A percentile compares a stretch with the other conserved stretches of the same genome.
These are phyloP conservation scores for Acrocalymma vagum DNA, from an alignment of 2,329 filamentous ascomycete genomes.

Conservation along the genomic window DNA sequence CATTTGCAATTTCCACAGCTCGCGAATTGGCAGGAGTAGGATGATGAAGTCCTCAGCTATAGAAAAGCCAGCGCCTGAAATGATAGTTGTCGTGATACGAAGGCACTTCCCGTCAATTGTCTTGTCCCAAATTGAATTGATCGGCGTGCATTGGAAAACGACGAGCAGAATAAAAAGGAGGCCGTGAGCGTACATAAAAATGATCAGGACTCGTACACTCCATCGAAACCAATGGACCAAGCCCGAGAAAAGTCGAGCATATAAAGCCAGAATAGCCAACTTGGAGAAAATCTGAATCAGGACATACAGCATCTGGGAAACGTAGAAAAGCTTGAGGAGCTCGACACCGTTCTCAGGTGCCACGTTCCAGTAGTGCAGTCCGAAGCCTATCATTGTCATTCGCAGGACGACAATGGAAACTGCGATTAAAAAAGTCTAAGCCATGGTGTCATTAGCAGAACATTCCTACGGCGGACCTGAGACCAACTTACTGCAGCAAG, in stretches of 20 bases:
- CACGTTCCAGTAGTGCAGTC: slow-evolving; percentile 23
- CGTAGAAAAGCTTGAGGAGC: slow-evolving; percentile 22
- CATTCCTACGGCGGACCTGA: not conserved
- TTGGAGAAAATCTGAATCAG: slow-evolving; percentile 22
- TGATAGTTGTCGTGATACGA: slow-evolving; percentile 15
- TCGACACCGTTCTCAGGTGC: slow-evolving; percentile 8
- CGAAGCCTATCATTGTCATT: slow-evolving; percentile 24
- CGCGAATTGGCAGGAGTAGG: slow-evolving; percentile 19
- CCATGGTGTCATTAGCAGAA: not conserved
- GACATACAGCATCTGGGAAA: slow-evolving; percentile 23
- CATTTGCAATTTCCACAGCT: slow-evolving; percentile 25
- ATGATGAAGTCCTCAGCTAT: slow-evolving; percentile 24
- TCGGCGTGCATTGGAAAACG: slow-evolving; percentile 20
- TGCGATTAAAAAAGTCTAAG: slow-evolving; percentile 15
- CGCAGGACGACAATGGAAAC: slow-evolving; percentile 19
- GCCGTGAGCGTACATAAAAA: slow-evolving; percentile 23
- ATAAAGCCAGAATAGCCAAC: slow-evolving; percentile 20
- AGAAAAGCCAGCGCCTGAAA: slow-evolving; percentile 17
- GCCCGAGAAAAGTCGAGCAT: slow-evolving; percentile 15
- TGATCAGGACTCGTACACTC: slow-evolving; percentile 19
- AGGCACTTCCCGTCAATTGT: slow-evolving; percentile 19
- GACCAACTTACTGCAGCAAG: slow-evolving; percentile 15
- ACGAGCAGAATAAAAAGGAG: slow-evolving; percentile 20
- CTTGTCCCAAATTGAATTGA: slow-evolving; percentile 23
- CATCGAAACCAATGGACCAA: slow-evolving; percentile 20